Percentiles rank a stretch among this genome's conserved stretches.
Evolutionary conservation across 805 yeast species (phyloP).

Genomic region (Hagleromyces aurorensis): DNA sequence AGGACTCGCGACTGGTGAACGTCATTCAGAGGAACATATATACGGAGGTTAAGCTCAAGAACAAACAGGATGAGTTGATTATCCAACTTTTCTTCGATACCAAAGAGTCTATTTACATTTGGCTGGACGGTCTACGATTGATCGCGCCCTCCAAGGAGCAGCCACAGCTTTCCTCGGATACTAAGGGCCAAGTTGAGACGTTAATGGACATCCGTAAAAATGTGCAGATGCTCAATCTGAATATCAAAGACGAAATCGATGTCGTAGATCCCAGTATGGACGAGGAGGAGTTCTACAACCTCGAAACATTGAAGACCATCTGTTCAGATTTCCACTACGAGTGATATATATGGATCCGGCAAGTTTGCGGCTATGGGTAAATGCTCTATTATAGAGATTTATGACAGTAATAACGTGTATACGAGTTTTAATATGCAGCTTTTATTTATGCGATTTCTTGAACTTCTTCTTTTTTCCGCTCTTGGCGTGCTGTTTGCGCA

Average conservation of each 20-base stretch:
- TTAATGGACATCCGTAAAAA: constrained; percentile 40
- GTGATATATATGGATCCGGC: constrained; percentile 4
- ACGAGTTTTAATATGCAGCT: background rate
- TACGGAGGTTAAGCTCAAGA: constrained; percentile 47
- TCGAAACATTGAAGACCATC: constrained; percentile 18
- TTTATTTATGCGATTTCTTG: background rate
- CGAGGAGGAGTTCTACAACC: constrained; percentile 20
- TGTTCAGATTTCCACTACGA: constrained; percentile 25
- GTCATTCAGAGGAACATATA: constrained; percentile 50
- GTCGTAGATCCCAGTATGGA: constrained; percentile 9
- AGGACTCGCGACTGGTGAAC: constrained; percentile 42
- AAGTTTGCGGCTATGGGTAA: background rate
- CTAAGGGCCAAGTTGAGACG: constrained; percentile 37
- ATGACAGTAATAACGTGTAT: background rate
- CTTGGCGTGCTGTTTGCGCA: constrained; percentile 28
- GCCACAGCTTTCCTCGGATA: constrained; percentile 33
- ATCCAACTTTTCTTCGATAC: constrained; percentile 66
- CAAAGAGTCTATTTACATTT: constrained; percentile 55
- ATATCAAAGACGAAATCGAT: constrained; percentile 14
- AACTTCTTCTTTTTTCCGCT: constrained; percentile 19
- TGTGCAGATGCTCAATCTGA: constrained; percentile 41
- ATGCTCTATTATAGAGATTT: background rate
- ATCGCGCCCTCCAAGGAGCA: constrained; percentile 30
- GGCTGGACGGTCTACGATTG: constrained; percentile 72
- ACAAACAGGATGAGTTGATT: constrained; percentile 35